Evolutionary conservation across 2,329 filamentous ascomycete genomes (phyloP), one percentile per base, ranked within the genome.

Genomic region (Teratosphaeria destructans): DNA sequence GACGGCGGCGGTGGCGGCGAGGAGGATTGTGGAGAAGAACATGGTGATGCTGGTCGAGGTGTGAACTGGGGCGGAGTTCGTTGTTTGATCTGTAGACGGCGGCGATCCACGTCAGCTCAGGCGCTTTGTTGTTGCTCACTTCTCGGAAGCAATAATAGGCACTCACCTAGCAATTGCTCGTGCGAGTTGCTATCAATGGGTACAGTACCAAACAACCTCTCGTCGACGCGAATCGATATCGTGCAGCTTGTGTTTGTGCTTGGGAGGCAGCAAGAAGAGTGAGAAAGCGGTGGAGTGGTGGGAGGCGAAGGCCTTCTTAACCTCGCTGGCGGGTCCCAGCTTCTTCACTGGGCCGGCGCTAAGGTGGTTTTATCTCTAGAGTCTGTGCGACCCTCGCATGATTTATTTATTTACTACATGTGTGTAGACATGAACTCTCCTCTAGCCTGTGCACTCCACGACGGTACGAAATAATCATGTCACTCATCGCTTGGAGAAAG

Each of bases 1-100:
- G 65, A 77, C 72, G 62, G 80, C 70, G 63, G 80, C 74, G 65
- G 78, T 67, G 55, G 75, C 75, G 68, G 78, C 73, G 68, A 79
- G 61, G 67, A 80, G 63, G 66, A 78, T 67, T 60, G 75, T 72
- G 47, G 77, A 75, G 74, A 75, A 76, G 74, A 77, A 72, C 79
- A 81, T 78, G 60, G 60, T 60, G 63, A 19, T 61, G 58, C 39
- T 59, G 60, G 72, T 72, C 68, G 66, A 61, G 39, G 54, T 52
- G 26, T 34, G 59, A 56, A 32, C 34, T 54, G 35, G 52, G 57
- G 49, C 39, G 39, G 14, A 8, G 34, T 27, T 54, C 7, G 7
- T 23, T 52, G 43, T 53, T 59, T 56, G 19, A 12, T 53, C 23
- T 58, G 23, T 19, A n/a, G 19, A 35, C 10, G 27, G 47, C 39